These are phyloP conservation scores for Abrus precatorius DNA, from an alignment of 306 rosid species.

Conservation along the genomic window DNA sequence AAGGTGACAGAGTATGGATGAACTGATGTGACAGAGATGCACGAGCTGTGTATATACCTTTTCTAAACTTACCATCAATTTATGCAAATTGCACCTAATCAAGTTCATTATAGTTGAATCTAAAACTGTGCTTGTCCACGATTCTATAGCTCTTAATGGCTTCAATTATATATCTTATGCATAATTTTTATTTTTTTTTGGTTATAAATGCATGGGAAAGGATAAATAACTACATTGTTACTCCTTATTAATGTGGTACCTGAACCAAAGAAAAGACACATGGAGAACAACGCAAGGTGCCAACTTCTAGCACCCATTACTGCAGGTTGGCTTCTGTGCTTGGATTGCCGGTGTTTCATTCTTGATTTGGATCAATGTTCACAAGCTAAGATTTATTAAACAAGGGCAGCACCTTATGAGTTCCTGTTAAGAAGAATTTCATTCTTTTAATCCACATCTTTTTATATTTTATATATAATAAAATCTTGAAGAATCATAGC, in stretches of 20 bases:
- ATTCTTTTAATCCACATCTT: slow-evolving; percentile 49
- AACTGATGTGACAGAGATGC: slow-evolving; percentile 22
- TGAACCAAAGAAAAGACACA: slow-evolving; percentile 66
- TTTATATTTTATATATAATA: slow-evolving; percentile 46
- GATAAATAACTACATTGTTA: background rate
- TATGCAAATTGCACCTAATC: slow-evolving; percentile 16
- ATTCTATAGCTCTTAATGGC: background rate
- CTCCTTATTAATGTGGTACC: slow-evolving; percentile 53
- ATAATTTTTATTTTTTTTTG: slow-evolving; percentile 21
- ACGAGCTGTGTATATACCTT: slow-evolving; percentile 5
- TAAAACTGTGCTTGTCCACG: background rate
- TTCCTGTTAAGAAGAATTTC: slow-evolving; percentile 55
- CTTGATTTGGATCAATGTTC: slow-evolving; percentile 54
- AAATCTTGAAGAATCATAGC: slow-evolving; percentile 76
- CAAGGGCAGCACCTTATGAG: slow-evolving; percentile 56
- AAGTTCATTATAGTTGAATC: slow-evolving; percentile 10
- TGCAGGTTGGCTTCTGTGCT: slow-evolving; percentile 43
- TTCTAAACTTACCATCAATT: slow-evolving; percentile 23
- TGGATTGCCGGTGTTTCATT: slow-evolving; percentile 42
- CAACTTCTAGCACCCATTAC: slow-evolving; percentile 64
- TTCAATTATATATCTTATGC: background rate
- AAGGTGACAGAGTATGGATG: background rate
- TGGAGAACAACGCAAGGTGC: slow-evolving; percentile 57
- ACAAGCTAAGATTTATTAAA: slow-evolving; percentile 68
- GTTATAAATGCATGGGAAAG: slow-evolving; percentile 1